phyloP scores from a whole-genome alignment of 495 filamentous ascomycete species.

The Penicillium cataractarum region DNA sequence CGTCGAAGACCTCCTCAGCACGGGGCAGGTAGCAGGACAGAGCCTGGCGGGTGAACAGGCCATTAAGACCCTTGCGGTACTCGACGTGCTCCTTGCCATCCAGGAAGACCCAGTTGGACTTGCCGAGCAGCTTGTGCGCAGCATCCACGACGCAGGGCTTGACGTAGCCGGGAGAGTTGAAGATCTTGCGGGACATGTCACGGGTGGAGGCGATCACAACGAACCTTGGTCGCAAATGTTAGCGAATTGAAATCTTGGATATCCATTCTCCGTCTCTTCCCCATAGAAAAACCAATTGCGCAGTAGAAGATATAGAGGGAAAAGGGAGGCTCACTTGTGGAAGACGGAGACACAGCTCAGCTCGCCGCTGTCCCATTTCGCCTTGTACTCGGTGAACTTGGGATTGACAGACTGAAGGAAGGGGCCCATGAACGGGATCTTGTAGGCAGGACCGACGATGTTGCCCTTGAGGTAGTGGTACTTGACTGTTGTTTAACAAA shows the following conservation, averaged over 20 bases:
- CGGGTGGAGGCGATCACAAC: constrained; percentile 96
- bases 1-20: constrained; percentile 88
- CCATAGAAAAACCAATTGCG: background rate
- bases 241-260: constrained; percentile 7
- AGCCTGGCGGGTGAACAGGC: constrained; percentile 89
- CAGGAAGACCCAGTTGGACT: constrained; percentile 95
- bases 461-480: constrained; percentile 86
- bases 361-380: constrained; percentile 87
- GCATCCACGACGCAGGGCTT: constrained; percentile 97
- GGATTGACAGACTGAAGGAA: constrained; percentile 92
- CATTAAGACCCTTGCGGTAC: constrained; percentile 95
- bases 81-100: constrained; percentile 95
- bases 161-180: constrained; percentile 91
- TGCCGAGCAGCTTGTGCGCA: constrained; percentile 90
- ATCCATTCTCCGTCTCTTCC: no score
- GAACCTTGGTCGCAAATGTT: constrained; percentile 61
- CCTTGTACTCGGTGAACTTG: constrained; percentile 86
- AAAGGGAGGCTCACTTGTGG: constrained; percentile 77
- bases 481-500: constrained; percentile 58
- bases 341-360: constrained; percentile 98
- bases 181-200: constrained; percentile 94
- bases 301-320: background rate
- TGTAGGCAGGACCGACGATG: constrained; percentile 80
- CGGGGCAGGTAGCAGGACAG: constrained; percentile 88
- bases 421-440: constrained; percentile 93